Base-by-base conservation (phyloP, 2,329 filamentous ascomycete genomes). In the Monilinia laxa region DNA sequence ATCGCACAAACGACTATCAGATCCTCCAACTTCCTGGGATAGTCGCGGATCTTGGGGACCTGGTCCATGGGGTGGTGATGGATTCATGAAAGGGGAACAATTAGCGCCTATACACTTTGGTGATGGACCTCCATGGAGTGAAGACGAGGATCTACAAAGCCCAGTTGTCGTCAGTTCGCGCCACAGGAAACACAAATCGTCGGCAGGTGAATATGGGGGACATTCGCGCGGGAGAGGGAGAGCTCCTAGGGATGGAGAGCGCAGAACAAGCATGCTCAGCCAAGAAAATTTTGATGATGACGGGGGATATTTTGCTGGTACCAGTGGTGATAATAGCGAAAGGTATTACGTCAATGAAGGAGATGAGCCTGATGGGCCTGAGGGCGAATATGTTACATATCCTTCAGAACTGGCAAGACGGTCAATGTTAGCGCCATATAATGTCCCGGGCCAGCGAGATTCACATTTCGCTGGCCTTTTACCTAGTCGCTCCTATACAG, bases 61-160 rank as follows among this genome's bases (percentile, higher is more conserved):
- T 71, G 83, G 74, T 79, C 68, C 71, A 12, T 76, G 73, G 74
- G 69, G 64, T 55, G 65, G 59, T n/a, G 68, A 68, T 56, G 79
- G 83, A 45, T 83, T 85, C 69, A 84, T 82, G 71, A 88, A 84
- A 64, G 86, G 84, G 31, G 85, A 91, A 71, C 90, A 93, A 74
- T 82, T 96, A 20, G 89, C 92, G 12, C 90, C 91, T 25, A 93
- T 95, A 76, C 87, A 92, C 59, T 94, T 95, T 73, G 91, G 87
- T 4, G 92, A 95, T 75, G 93, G 93, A 0, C 93, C 93, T 28
- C 94, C 93, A 2, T 98, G 93, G 81, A 96, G 92, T 78, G 93
- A 97, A 79, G 93, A 98, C 75, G 93, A 98, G 73, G 95, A 98
- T 78, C 83, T 97, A 54, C 92, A 95, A 75, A 96, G 93, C 76